phyloP scores from a whole-genome alignment of 225 moss, liverwort and hornwort genomes.

The Bryoerythrophyllum caledonicum region DNA sequence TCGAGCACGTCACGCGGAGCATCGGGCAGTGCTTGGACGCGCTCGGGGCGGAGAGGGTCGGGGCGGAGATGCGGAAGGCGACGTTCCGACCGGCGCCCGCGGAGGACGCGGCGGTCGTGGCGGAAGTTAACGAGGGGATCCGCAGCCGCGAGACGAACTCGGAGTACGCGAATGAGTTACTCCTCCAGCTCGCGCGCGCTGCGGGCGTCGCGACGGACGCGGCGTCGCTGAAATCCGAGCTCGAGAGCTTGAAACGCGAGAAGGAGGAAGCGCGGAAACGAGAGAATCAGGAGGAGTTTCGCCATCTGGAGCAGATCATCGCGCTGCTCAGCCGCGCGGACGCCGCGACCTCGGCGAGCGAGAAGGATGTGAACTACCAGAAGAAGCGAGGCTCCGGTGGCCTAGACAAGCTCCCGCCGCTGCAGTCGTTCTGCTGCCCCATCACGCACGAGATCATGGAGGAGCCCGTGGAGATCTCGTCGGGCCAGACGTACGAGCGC shows the following conservation, averaged over 20 bases:
- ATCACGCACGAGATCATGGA: constrained; percentile 94
- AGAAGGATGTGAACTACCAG: constrained; percentile 67
- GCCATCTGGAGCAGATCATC: constrained; percentile 80
- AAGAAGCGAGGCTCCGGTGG: constrained; percentile 66
- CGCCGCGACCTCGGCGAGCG: constrained; percentile 73
- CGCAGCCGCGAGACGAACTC: constrained; percentile 68
- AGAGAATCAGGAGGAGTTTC: constrained; percentile 67
- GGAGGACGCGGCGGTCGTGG: constrained; percentile 80
- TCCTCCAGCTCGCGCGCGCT: constrained; percentile 68
- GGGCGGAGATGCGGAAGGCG: constrained; percentile 61
- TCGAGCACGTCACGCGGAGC: constrained; percentile 70
- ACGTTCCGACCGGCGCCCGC: constrained; percentile 58
- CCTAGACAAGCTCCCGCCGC: constrained; percentile 51
- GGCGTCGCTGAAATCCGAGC: constrained; percentile 61
- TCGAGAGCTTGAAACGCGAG: constrained; percentile 67
- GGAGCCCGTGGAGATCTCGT: constrained; percentile 90
- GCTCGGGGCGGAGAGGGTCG: no score
- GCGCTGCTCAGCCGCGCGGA: constrained; percentile 77
- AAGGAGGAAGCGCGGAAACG: constrained; percentile 63
- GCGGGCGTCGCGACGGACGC: constrained; percentile 67
- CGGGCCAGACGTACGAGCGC: constrained; percentile 85
- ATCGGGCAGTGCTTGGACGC: constrained; percentile 63
- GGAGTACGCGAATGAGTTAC: constrained; percentile 74
- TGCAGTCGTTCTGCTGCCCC: constrained; percentile 90
- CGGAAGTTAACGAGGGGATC: constrained; percentile 72